Evolutionary conservation across 2,329 filamentous ascomycete species (phyloP), one percentile per base, ranked within the genome.

Genomic region (Aspergillus sp.): DNA sequence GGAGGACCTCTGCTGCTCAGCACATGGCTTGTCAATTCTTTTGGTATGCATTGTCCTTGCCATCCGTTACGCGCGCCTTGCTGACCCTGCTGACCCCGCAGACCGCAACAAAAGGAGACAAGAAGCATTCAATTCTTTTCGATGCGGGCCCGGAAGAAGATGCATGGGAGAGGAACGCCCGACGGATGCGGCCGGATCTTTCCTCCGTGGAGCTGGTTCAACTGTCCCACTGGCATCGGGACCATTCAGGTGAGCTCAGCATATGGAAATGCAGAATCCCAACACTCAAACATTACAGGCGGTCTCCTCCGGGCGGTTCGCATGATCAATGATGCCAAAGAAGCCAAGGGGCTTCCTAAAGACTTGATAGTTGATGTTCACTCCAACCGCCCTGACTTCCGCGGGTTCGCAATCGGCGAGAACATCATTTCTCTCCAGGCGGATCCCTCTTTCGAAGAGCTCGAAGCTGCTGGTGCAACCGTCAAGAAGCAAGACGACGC

Each of bases 151-250:
- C 82, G 0, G 81, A 83, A 64, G 81, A 78, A 43, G 74, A 77
- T 7, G 70, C 75, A 3, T 84, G 80, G 77, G 76, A 80, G 61
- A 69, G 74, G n/a, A 84, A 84, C 60, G 76, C 72, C 4, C 75
- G 68, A 4, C 72, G 81, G 2, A 65, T 83, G 17, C 66, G 71
- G 24, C 69, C 77, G 1, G 72, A 81, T 62, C 66, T 82, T 4
- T 67, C 73, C 1, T 62, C 66, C 0, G 70, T 84, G 22, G 81
- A 83, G 60, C 56, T 77, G 13, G 75, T 83, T 18, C 74, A 81
- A 48, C 68, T 84, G 22, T 81, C 79, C 5, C 79, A 83, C 62
- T 83, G 82, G 82, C 80, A 85, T 68, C 75, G 81, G 39, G 80
- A 85, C 60, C 80, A 85, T 61, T 82, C 80, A 24, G 80, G 80